Base-by-base conservation (phyloP, 2,329 filamentous ascomycete species). In the Nannizziopsis barbatae region DNA sequence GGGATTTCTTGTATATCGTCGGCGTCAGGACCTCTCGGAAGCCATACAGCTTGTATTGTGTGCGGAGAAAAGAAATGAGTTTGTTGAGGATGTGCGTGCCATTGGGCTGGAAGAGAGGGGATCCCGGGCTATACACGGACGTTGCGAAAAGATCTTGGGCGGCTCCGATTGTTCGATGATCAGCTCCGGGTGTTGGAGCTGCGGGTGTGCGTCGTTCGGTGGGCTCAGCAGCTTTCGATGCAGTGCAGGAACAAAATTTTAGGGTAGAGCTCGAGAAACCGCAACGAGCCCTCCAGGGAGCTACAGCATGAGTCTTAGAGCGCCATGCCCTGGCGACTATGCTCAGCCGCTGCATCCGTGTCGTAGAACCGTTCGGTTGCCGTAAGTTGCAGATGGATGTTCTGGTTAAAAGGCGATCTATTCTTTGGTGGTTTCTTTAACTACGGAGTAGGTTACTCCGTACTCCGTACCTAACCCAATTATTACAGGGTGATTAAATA, bases 21-120 rank as follows among this genome's bases (percentile, higher is more conserved):
- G 88, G 87, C 6, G 86, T 92, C 57, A 94, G 81, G 55, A 94
- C 87, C 64, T 94, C 87, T 56, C 88, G 76, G 62, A 90, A 93
- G 51, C 87, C 87, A 66, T 90, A 92, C 54, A 81, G 77, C 20
- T 83, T 77, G 60, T 94, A 94, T 62, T 94, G 86, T 51, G 81
- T 81, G 54, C 87, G 83, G 49, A 94, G 74, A 61, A 92, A 94
- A 38, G 82, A 75, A 51, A 87, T 79, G 17, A 94, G 77, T 47
- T 86, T 83, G 62, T 92, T 89, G 71, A 94, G 88, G 57, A 94
- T 78, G 50, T 81, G 80, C 0, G 87, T 76, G 55, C 88, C 88
- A 61, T 86, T 83, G 17, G 87, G 87, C 5, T 89, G 75, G 59
- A 94, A 86, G 9, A 94, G 80, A 2, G 87, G 86, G 12, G 86